phyloP scores from a whole-genome alignment of 768 basidiomycete genomes.

The Tricholoma sp. region DNA sequence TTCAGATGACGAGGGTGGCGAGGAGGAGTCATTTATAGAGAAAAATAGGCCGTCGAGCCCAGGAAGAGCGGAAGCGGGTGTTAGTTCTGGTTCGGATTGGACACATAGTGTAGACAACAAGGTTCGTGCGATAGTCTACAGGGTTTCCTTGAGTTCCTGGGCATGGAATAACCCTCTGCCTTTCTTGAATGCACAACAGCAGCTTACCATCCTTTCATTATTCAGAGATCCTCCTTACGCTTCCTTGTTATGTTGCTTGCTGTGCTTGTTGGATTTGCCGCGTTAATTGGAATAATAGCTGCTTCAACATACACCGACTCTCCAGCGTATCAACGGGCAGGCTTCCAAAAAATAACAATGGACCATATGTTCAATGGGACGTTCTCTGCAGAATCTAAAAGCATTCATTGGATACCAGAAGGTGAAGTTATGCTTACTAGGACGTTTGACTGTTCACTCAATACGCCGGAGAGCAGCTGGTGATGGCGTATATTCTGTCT shows the following conservation, averaged over 20 bases:
- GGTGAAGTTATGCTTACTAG: conserved; percentile 41
- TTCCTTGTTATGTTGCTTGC: conserved; percentile 58
- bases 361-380: conserved; percentile 94
- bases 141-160: background rate
- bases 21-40: conserved; percentile 38
- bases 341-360: conserved; percentile 68
- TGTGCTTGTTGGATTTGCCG: conserved; percentile 54
- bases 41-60: conserved; percentile 31
- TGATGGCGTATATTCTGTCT: conserved; percentile 84
- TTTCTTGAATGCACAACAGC: background rate
- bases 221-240: conserved; percentile 48
- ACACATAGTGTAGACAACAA: conserved; percentile 3
- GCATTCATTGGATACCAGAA: conserved; percentile 86
- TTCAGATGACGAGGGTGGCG: conserved; percentile 68
- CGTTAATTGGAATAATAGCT: conserved; percentile 71
- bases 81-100: conserved; percentile 8
- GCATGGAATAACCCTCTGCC: background rate
- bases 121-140: conserved; percentile 4
- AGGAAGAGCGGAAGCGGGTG: conserved; percentile 20
- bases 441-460: background rate
- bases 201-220: background rate
- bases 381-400: conserved; percentile 44
- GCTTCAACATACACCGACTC: conserved; percentile 66
- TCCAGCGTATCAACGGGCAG: conserved; percentile 42
- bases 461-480: conserved; percentile 51